Evolutionary conservation across 768 basidiomycete genomes (phyloP), one percentile per base, ranked within the genome.

Genomic region (Mycena vulgaris): DNA sequence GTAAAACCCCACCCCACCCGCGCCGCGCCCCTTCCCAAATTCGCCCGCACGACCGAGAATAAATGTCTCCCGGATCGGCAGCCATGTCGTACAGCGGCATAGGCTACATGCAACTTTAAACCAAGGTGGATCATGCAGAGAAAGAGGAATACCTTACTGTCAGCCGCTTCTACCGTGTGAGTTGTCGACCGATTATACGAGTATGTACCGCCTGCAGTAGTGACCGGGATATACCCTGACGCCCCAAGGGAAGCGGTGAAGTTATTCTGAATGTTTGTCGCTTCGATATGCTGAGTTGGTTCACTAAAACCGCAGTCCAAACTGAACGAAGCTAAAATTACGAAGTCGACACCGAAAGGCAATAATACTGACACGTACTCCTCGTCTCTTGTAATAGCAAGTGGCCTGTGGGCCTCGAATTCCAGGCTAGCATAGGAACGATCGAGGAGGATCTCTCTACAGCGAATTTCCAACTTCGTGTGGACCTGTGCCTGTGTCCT

Each of bases 341-440:
- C 10, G n/a, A n/a, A n/a, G 35, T 31, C 13, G 5, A 1, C 25
- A 8, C 31, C 13, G 48, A 2, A 48, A 21, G 9, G 4, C 10
- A 33, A 7, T 7, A 61, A 7, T 21, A 48, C 21, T 13, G 14
- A 49, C 48, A 7, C 30, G 35, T 13, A 49, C 59, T 33, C 33
- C n/a, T 1, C 16, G 5, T 9, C 45, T 10, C 59, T 33, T 47
- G n/a, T 2, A n/a, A 61, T 61, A 2, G 30, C n/a, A 13, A 9
- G 5, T 19, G 42, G 45, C 23, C 45, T n/a, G 33, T 61, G 9
- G 30, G 31, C 42, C 31, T 39, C 21, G 13, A 61, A n/a, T 11
- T 45, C 59, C 27, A 61, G 30, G 8, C 33, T 28, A 39, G 59
- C 59, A 31, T 33, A 33, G 10, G 59, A 61, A 13, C 45, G 59